These are phyloP conservation scores for Biscogniauxia mediterranea DNA, from an alignment of 2,329 filamentous ascomycete species.

Conservation along the genomic window DNA sequence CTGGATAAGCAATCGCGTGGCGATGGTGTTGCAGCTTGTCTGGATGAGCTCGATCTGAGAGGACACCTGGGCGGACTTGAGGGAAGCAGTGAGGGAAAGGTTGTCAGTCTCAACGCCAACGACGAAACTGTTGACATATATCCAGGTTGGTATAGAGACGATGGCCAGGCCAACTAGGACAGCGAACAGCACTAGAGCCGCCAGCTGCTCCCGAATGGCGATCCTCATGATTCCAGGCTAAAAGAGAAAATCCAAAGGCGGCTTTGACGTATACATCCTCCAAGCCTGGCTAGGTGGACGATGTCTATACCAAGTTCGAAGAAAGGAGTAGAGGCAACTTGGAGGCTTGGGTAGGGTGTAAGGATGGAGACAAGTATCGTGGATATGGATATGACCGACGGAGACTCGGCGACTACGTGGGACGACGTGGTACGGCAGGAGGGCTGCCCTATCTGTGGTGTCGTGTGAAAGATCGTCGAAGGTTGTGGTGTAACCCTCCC, in stretches of 20 bases:
- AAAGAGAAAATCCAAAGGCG: constrained; percentile 23
- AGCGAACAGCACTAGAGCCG: constrained; percentile 71
- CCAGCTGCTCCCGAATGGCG: constrained; percentile 84
- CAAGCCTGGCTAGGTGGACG: constrained; percentile 7
- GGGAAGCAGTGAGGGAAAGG: constrained; percentile 75
- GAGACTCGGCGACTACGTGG: neutral
- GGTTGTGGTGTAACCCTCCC: neutral
- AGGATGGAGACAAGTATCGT: neutral
- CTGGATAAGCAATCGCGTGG: constrained; percentile 64
- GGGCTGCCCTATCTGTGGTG: neutral
- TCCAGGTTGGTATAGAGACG: constrained; percentile 73
- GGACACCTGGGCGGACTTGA: constrained; percentile 80
- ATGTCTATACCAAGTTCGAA: constrained; percentile 10
- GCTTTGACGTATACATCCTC: constrained; percentile 33
- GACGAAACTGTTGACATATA: constrained; percentile 57
- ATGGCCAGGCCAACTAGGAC: constrained; percentile 74
- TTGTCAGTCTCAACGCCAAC: constrained; percentile 54
- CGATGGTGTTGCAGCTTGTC: constrained; percentile 69
- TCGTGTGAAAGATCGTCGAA: neutral
- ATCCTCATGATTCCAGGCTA: constrained; percentile 65
- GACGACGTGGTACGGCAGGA: neutral
- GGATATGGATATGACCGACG: constrained; percentile 1
- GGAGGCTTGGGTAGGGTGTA: constrained; percentile 1
- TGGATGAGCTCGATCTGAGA: constrained; percentile 78
- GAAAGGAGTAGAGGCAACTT: constrained; percentile 7